Base-by-base conservation (phyloP, 106 monocot genomes). In the Platanthera guangdongensis region DNA sequence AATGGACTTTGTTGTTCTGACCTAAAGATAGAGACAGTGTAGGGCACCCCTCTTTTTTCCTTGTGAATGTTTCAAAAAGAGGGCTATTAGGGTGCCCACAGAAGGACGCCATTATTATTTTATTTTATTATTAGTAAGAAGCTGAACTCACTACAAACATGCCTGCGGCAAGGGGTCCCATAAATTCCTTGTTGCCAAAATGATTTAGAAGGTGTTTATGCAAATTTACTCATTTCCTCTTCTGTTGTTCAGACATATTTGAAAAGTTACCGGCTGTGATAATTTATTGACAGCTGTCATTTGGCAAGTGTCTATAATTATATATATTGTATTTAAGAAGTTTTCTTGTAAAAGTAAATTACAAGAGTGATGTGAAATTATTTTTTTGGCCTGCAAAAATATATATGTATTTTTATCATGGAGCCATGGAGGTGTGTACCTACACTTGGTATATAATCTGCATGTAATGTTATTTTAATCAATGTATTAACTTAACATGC, bases 1-100 rank as follows among this genome's bases (percentile, higher is more conserved):
- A 39, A 63, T 63, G 30, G 12, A 9, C 32, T 39, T 25, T 39
- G 67, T 39, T 32, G 67, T 32, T 13, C 8, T 67, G 67, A 67
- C 12, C 30, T 60, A 60, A 39, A 39, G 67, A 30, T 13, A 6
- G 7, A 11, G 30, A 39, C 30, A 0, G 39, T 30, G 32, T 67
- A 67, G 39, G 67, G 67, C 67, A 7, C 59, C 21, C 67, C 32
- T 30, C 39, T 67, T 39, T 67, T 67, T 67, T 67, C 32, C 39
- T 30, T 67, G 67, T 39, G 67, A 67, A 30, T 67, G 67, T 67
- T 67, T 67, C 67, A 67, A 67, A 67, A 67, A 67, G 67, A 39
- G 67, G 32, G 22, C 22, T 22, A 30, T 67, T 67, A 25, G 67
- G 1, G 67, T 39, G 30, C 67, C 67, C 67, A 67, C 67, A 67